Conservation (phyloP, 2,329 filamentous ascomycete genomes). For the Phoma sp. region DNA sequence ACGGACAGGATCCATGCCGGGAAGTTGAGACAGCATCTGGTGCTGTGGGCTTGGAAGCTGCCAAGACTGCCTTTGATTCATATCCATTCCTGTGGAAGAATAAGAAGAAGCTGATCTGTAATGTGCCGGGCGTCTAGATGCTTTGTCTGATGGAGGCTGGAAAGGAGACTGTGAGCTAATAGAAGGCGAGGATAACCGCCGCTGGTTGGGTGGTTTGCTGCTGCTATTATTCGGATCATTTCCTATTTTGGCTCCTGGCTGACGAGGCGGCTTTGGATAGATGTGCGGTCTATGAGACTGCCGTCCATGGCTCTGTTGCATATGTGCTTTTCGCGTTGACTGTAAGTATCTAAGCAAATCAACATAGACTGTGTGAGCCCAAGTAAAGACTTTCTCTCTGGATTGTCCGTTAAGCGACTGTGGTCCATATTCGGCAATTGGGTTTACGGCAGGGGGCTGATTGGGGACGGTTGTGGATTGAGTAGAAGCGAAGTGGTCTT, state of each 20-base stretch:
- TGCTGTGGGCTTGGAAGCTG: conserved; percentile 32
- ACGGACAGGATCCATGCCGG: conserved; percentile 36
- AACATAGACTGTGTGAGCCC: conserved; percentile 56
- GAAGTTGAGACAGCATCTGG: conserved; percentile 25
- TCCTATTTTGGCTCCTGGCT: conserved; percentile 60
- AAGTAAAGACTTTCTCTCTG: conserved; percentile 54
- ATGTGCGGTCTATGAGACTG: conserved; percentile 61
- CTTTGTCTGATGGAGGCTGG: conserved; percentile 28
- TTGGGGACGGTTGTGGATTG: conserved; percentile 38
- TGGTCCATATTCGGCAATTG: conserved; percentile 47
- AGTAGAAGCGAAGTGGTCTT: conserved; percentile 38
- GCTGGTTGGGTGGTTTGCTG: conserved; percentile 41
- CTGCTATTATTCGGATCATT: conserved; percentile 29
- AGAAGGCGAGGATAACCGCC: conserved; percentile 40
- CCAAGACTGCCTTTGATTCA: conserved; percentile 34
- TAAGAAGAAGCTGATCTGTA: conserved; percentile 41
- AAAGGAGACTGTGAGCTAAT: conserved; percentile 29
- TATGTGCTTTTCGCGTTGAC: conserved; percentile 50
- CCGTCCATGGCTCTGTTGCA: conserved; percentile 50
- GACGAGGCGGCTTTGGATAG: conserved; percentile 66
- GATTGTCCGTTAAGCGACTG: conserved; percentile 51
- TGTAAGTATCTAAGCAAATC: conserved; percentile 57
- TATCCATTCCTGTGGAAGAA: conserved; percentile 27
- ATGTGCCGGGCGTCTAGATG: conserved; percentile 32
- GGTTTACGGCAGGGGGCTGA: conserved; percentile 22